Base-by-base conservation (phyloP, 1,284 basidiomycete genomes). In the Cutaneotrichosporon sp. region DNA sequence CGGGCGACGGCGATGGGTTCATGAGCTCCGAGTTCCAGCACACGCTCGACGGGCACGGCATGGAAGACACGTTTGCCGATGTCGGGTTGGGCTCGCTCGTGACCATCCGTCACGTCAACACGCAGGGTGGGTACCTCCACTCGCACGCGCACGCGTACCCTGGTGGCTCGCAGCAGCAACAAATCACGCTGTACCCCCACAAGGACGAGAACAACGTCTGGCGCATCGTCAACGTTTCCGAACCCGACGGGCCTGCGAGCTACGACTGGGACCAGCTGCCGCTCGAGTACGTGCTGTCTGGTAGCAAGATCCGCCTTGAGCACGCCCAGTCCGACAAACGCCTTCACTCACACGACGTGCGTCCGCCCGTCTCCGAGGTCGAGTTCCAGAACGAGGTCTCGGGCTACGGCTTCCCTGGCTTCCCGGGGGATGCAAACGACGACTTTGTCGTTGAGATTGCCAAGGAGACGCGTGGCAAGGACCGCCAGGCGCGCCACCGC, bases 381-480 rank as follows among this genome's bases (percentile, higher is more conserved):
- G 97, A 99, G 72, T 99, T 97, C 84, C 97, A 99, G 83, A 96
- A 98, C 75, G 97, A 99, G 78, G 95, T 98, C 0, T 96, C 94
- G 1, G 93, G 84, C 1, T 99, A 99, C 74, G 97, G 97, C 4
- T 89, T 91, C 82, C 82, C 87, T 9, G 76, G 78, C 5, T 80
- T 81, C 60, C 75, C 71, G 26, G 81, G 81, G 30, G 96, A 98
- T 75, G 86, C 88, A 60, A 98, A 99, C 78, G 96, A 99, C 78
- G 92, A 98, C 78, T 99, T 94, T 87, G 83, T 90, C 67, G 85
- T 99, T 53, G 95, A 98, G 81, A 92, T 99, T 62, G 87, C 90
- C 38, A 82, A 68, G 18, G 64, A 73, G 60, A 78, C 76, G 4
- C 67, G 76, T 38, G 78, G 77, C 72, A 84, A 80, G 60, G 91